Percentiles rank a stretch among this genome's conserved stretches.
Evolutionary conservation across 148 eudicot genomes (phyloP).

Genomic region (Spergularia bocconei): DNA sequence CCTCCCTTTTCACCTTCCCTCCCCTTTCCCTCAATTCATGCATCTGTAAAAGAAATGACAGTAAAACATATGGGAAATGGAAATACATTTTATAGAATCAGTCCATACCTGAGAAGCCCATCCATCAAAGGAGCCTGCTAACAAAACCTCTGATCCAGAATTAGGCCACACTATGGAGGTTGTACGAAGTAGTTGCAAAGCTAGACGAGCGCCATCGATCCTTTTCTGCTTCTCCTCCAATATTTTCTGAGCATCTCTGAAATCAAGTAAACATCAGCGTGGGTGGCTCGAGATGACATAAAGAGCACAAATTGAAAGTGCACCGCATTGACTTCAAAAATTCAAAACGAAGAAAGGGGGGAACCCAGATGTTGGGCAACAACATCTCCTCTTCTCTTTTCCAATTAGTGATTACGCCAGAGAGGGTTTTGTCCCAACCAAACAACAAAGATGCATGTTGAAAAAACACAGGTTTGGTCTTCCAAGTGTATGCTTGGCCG

Average conservation of each 20-base stretch:
- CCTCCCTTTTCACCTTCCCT: too few species aligned
- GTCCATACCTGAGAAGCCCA: conserved; percentile 78
- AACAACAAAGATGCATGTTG: too few species aligned
- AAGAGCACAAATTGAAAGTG: too few species aligned
- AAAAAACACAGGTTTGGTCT: too few species aligned
- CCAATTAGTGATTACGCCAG: too few species aligned
- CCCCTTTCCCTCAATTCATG: too few species aligned
- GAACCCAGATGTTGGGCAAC: too few species aligned
- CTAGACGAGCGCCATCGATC: conserved; percentile 51
- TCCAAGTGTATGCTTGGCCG: neutral
- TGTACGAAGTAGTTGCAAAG: conserved; percentile 60
- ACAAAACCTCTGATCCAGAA: conserved; percentile 79
- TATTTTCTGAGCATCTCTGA: conserved; percentile 66
- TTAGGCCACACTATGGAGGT: conserved; percentile 70
- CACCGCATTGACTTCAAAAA: too few species aligned
- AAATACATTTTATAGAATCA: neutral
- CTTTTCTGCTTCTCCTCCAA: conserved; percentile 65
- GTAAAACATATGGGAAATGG: neutral
- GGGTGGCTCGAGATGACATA: too few species aligned
- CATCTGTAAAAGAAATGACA: too few species aligned
- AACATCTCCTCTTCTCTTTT: neutral
- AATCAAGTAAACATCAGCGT: neutral
- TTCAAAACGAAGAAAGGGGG: too few species aligned
- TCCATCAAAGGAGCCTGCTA: conserved; percentile 90
- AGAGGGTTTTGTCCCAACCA: too few species aligned